Conservation (phyloP, 345 rosid species). For the Gossypium sturtianum region DNA sequence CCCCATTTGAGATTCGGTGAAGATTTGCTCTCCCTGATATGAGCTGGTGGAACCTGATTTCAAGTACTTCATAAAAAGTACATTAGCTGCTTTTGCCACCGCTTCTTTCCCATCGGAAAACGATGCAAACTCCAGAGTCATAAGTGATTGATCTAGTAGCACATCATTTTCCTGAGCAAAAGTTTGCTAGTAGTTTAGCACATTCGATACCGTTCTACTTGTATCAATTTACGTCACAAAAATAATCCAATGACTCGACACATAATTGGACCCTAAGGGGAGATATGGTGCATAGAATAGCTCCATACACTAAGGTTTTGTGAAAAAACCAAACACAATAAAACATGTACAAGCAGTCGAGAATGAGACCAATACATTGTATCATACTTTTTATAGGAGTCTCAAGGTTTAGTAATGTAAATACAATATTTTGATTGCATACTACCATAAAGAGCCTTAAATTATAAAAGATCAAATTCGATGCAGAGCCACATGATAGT, state of each 20-base stretch:
- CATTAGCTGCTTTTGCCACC: constrained; percentile 74
- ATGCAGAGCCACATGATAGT: background rate
- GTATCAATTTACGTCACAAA: background rate
- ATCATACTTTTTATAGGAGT: background rate
- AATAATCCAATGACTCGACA: background rate
- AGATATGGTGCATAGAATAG: background rate
- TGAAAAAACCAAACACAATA: background rate
- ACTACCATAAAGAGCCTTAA: background rate
- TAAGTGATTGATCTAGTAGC: constrained; percentile 20
- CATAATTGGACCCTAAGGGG: background rate
- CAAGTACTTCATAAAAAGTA: constrained; percentile 47
- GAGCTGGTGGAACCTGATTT: constrained; percentile 28
- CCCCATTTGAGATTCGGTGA: constrained; percentile 60
- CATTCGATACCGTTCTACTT: constrained; percentile 2
- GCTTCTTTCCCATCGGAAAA: constrained; percentile 79
- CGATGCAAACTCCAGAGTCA: constrained; percentile 66
- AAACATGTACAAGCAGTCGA: background rate
- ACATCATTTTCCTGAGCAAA: constrained; percentile 23
- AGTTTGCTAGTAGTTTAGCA: constrained; percentile 8
- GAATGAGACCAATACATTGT: background rate
- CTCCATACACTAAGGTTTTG: background rate
- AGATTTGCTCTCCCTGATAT: constrained; percentile 39
- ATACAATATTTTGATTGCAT: background rate
- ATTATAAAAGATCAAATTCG: background rate
- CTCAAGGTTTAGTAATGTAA: constrained; percentile 5